Conservation (phyloP, 2,329 filamentous ascomycete genomes). For the Microsporum canis region DNA sequence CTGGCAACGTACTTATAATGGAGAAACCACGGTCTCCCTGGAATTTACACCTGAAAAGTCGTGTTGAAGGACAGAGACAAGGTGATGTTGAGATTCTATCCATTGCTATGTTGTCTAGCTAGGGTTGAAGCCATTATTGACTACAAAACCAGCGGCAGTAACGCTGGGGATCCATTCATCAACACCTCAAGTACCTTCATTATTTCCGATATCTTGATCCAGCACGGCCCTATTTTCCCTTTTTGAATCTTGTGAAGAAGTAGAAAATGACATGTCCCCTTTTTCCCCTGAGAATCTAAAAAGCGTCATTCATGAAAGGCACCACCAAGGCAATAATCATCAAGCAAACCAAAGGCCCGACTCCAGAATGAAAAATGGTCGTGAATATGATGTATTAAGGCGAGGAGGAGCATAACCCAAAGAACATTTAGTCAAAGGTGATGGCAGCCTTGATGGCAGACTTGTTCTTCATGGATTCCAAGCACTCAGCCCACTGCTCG, state of each 20-base stretch:
- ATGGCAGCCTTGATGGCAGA: constrained; percentile 64
- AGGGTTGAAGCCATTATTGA: not conserved
- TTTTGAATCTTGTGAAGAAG: not conserved
- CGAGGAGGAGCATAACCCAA: not conserved
- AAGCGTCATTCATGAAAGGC: not conserved
- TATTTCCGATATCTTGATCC: not conserved
- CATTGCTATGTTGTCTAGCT: not conserved
- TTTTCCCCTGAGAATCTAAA: not conserved
- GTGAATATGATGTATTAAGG: not conserved
- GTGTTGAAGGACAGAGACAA: no score
- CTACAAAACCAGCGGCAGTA: not conserved
- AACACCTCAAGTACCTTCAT: not conserved
- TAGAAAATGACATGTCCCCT: not conserved
- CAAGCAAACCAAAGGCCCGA: not conserved
- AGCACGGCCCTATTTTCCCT: not conserved
- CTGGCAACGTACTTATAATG: not conserved
- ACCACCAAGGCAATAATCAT: not conserved
- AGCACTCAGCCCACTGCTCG: constrained; percentile 60
- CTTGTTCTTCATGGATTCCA: constrained; percentile 62
- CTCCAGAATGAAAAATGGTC: not conserved
- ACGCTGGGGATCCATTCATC: not conserved
- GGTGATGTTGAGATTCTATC: not conserved
- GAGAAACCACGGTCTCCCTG: no score
- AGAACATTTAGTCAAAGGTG: constrained; percentile 48
- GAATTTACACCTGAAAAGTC: not conserved